Percentiles rank a stretch among this genome's conserved stretches.
Evolutionary conservation across 192 early-diverging fungal species (phyloP).

Genomic region (Coemansia sp.): DNA sequence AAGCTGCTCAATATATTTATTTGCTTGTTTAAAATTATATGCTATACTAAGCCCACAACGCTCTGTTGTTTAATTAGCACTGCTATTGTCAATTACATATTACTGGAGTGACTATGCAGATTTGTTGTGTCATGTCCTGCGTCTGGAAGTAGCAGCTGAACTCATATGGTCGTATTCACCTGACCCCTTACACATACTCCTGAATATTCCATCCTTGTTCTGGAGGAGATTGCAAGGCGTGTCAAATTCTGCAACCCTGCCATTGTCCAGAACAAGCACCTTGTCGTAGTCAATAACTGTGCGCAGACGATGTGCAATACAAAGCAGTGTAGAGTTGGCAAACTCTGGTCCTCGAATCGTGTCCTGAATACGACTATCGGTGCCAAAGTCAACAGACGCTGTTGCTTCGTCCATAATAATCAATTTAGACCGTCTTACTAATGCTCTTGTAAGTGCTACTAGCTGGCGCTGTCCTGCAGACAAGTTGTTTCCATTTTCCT

Average conservation of each 20-base stretch:
- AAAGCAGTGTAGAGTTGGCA: conserved; percentile 61
- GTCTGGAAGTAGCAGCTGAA: too few relatives aligned
- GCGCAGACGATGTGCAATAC: conserved; percentile 72
- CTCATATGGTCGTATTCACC: conserved; percentile 69
- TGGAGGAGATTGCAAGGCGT: conserved; percentile 61
- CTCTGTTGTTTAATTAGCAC: too few relatives aligned
- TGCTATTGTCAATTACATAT: too few relatives aligned
- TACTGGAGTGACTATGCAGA: too few relatives aligned
- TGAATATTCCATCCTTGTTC: conserved; percentile 51
- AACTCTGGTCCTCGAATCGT: conserved; percentile 15
- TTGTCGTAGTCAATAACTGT: conserved; percentile 72
- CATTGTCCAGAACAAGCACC: conserved; percentile 73
- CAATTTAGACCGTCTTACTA: conserved; percentile 68
- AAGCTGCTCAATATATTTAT: too few relatives aligned
- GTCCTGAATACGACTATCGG: conserved; percentile 72
- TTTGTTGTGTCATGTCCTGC: too few relatives aligned
- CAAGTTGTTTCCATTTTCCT: conserved; percentile 70
- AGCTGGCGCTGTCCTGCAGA: conserved; percentile 81
- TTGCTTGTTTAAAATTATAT: too few relatives aligned
- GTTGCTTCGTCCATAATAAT: conserved; percentile 75
- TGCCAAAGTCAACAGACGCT: conserved; percentile 75
- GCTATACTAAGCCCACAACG: too few relatives aligned
- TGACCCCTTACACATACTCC: conserved; percentile 73
- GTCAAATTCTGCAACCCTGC: conserved; percentile 67
- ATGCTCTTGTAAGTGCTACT: conserved; percentile 74